Conservation (phyloP, 2,329 filamentous ascomycete genomes). For the Xylariaceae sp. region DNA sequence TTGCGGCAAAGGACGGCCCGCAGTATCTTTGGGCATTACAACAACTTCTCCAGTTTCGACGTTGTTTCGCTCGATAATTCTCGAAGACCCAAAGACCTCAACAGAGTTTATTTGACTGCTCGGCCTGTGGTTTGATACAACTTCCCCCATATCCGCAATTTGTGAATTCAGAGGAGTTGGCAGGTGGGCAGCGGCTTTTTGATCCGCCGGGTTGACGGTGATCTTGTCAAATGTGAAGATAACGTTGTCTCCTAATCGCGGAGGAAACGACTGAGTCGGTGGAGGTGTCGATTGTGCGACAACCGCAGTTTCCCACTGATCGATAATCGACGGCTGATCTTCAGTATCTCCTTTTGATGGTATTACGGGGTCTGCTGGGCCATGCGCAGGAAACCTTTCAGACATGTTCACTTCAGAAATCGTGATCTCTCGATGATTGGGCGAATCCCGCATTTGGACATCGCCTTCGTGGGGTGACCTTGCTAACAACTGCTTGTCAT, state of each 20-base stretch:
- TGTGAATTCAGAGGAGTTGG: slow-evolving; percentile 26
- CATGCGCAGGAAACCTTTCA: neutral
- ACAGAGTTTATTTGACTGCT: slow-evolving; percentile 12
- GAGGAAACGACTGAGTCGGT: slow-evolving; percentile 23
- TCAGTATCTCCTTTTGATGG: slow-evolving; percentile 23
- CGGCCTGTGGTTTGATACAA: neutral
- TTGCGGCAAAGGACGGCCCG: neutral
- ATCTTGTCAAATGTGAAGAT: slow-evolving; percentile 8
- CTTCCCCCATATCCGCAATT: slow-evolving; percentile 10
- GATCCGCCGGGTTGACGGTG: slow-evolving; percentile 1
- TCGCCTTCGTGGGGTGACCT: neutral
- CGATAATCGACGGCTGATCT: neutral
- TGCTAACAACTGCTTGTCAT: neutral
- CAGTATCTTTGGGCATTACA: neutral
- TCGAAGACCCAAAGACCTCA: slow-evolving; percentile 11
- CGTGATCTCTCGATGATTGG: neutral
- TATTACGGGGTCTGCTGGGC: slow-evolving; percentile 14
- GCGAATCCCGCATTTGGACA: neutral
- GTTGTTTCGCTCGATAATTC: slow-evolving; percentile 2
- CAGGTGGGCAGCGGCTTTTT: slow-evolving; percentile 17
- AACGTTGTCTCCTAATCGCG: slow-evolving; percentile 7
- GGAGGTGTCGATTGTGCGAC: slow-evolving; percentile 23
- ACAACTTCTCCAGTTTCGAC: neutral
- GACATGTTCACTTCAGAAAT: neutral
- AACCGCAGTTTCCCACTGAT: slow-evolving; percentile 31